Conservation (phyloP, 768 basidiomycete genomes). For the Lanmaoa pseudosensibilis region DNA sequence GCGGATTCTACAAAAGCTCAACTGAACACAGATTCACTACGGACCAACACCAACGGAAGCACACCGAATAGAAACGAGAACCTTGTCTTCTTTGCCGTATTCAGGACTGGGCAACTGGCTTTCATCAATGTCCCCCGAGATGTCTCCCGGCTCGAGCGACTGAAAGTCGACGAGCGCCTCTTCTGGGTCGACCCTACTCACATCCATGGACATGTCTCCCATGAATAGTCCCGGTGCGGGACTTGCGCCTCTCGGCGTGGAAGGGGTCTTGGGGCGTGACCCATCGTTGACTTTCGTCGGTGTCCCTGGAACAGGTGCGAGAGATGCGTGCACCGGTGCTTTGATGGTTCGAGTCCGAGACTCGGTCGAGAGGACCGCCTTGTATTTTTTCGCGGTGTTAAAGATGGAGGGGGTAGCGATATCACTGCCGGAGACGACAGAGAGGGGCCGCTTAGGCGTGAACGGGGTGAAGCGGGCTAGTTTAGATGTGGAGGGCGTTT, state of each 20-base stretch:
- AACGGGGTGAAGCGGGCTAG: slow-evolving; percentile 46
- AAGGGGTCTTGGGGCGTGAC: slow-evolving; percentile 53
- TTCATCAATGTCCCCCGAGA: slow-evolving; percentile 70
- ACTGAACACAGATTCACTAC: neutral
- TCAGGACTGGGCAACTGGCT: slow-evolving; percentile 44
- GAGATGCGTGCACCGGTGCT: slow-evolving; percentile 27
- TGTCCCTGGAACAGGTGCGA: slow-evolving; percentile 52
- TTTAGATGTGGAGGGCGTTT: slow-evolving; percentile 36
- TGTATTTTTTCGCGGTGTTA: slow-evolving; percentile 63
- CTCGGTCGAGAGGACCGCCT: slow-evolving; percentile 55
- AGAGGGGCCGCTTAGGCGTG: slow-evolving; percentile 56
- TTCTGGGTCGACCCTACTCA: slow-evolving; percentile 72
- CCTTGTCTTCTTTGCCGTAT: slow-evolving; percentile 79
- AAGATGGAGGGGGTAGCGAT: slow-evolving; percentile 39
- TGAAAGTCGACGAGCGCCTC: slow-evolving; percentile 75
- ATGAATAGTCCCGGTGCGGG: slow-evolving; percentile 42
- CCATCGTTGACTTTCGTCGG: slow-evolving; percentile 46
- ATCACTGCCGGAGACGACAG: slow-evolving; percentile 34
- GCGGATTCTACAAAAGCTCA: slow-evolving; percentile 50
- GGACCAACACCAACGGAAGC: neutral
- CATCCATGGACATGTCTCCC: slow-evolving; percentile 64
- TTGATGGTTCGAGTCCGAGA: slow-evolving; percentile 34
- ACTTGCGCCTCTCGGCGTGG: slow-evolving; percentile 52
- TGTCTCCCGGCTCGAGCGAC: slow-evolving; percentile 65
- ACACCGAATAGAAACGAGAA: slow-evolving; percentile 81